Evolutionary conservation across 148 eudicot species (phyloP).

Genomic region (Agrostemma githago): DNA sequence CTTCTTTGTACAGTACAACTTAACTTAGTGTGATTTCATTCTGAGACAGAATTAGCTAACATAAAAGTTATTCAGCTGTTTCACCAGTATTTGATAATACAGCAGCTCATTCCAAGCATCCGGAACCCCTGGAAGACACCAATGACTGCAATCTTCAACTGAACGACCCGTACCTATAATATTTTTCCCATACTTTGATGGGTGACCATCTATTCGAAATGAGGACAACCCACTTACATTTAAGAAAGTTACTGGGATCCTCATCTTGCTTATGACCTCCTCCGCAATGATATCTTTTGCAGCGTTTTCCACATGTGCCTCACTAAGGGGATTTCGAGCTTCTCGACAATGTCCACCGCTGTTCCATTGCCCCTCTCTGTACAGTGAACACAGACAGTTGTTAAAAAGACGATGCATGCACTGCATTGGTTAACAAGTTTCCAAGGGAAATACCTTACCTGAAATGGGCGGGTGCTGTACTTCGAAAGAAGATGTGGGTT

Average conservation of each 20-base stretch:
- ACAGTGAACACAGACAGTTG: slow-evolving; percentile 20
- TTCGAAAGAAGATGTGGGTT: slow-evolving; percentile 79
- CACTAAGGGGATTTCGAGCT: slow-evolving; percentile 51
- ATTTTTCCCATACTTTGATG: slow-evolving; percentile 66
- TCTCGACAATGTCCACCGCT: slow-evolving; percentile 88
- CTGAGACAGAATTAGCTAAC: neutral
- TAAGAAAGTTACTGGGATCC: slow-evolving; percentile 57
- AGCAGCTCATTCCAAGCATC: slow-evolving; percentile 86
- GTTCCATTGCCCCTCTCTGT: slow-evolving; percentile 91
- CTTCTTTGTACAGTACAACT: neutral
- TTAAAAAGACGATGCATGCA: neutral
- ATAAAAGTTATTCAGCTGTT: slow-evolving; percentile 19
- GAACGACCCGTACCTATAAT: slow-evolving; percentile 27
- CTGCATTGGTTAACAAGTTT: neutral
- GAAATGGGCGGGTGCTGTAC: slow-evolving; percentile 93
- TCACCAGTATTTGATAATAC: slow-evolving; percentile 46
- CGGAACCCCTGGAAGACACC: slow-evolving; percentile 98
- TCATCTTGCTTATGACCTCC: slow-evolving; percentile 59
- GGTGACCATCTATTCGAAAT: slow-evolving; percentile 84
- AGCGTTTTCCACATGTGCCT: slow-evolving; percentile 30
- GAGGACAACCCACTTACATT: slow-evolving; percentile 64
- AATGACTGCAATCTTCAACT: slow-evolving; percentile 94
- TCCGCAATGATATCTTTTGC: slow-evolving; percentile 56
- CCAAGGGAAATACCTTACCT: slow-evolving; percentile 63
- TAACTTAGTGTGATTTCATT: neutral